Evolutionary conservation across 1,139 yeast species (phyloP).

Genomic region (Sugiyamaella castrensis): DNA sequence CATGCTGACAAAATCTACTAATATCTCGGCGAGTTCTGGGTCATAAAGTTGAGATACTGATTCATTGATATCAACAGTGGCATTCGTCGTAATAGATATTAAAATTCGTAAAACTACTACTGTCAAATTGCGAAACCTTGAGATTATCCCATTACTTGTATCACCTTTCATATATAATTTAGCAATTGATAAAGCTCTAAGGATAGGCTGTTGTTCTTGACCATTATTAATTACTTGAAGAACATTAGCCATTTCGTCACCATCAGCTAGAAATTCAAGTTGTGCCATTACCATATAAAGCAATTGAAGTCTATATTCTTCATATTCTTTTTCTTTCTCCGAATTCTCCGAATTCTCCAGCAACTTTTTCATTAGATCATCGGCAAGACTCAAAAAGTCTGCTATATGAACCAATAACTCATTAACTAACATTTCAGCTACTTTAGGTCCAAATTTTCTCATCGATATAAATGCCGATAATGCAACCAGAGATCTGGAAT

Average conservation of each 20-base stretch:
- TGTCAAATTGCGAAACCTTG: conserved; percentile 6
- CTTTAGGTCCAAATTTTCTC: conserved; percentile 15
- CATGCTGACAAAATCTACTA: neutral
- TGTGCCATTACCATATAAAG: conserved; percentile 18
- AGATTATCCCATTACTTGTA: neutral
- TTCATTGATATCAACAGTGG: conserved; percentile 9
- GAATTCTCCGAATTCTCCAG: neutral
- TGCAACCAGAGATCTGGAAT: conserved; percentile 21
- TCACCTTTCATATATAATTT: conserved; percentile 3
- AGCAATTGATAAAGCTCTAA: neutral
- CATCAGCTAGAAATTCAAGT: conserved; percentile 18
- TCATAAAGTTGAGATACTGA: conserved; percentile 1
- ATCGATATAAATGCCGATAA: conserved; percentile 20
- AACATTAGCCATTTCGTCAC: conserved; percentile 8
- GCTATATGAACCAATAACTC: conserved; percentile 4
- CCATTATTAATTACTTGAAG: neutral
- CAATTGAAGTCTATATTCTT: conserved; percentile 12
- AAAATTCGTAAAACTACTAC: conserved; percentile 17
- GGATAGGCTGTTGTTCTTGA: neutral
- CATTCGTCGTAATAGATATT: conserved; percentile 21
- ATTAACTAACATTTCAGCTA: conserved; percentile 1
- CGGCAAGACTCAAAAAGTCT: conserved; percentile 1
- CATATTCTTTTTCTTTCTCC: neutral
- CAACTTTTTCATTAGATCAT: conserved; percentile 4
- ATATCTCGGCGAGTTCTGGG: conserved; percentile 3